Percentiles rank a stretch among this genome's conserved stretches.
These are phyloP conservation scores for Pleurotus ostreatus DNA, from an alignment of 768 basidiomycete species.

Conservation along the genomic window DNA sequence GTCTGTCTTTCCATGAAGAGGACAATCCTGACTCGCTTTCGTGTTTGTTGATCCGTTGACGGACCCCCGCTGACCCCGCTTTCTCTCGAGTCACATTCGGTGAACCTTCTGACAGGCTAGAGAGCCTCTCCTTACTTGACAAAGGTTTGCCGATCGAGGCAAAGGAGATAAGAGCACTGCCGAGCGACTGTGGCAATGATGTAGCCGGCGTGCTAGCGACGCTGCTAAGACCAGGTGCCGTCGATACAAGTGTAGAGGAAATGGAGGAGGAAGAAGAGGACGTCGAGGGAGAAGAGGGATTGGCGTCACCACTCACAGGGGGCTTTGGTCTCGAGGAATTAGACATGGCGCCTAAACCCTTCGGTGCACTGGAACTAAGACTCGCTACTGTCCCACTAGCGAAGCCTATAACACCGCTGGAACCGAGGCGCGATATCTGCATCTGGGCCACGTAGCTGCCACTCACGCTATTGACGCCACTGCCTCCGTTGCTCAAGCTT, in stretches of 20 bases:
- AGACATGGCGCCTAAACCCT: slow-evolving; percentile 34
- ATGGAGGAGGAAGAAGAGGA: slow-evolving; percentile 54
- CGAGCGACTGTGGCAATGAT: slow-evolving; percentile 23
- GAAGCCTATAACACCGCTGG: slow-evolving; percentile 18
- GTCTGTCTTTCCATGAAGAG: slow-evolving; percentile 33
- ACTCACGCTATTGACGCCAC: slow-evolving; percentile 33
- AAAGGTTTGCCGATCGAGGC: slow-evolving; percentile 25
- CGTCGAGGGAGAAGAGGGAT: slow-evolving; percentile 22
- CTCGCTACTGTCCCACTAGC: slow-evolving; percentile 27
- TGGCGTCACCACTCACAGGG: slow-evolving; percentile 2
- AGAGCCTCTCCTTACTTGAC: slow-evolving; percentile 10
- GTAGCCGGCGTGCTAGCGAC: slow-evolving; percentile 12
- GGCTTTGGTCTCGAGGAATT: slow-evolving; percentile 15
- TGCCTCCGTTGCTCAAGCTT: slow-evolving; percentile 22
- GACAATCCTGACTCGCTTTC: slow-evolving; percentile 28
- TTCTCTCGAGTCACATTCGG: background rate
- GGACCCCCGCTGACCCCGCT: background rate
- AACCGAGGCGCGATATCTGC: slow-evolving; percentile 30
- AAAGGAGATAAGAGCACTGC: slow-evolving; percentile 38
- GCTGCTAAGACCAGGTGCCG: slow-evolving; percentile 3
- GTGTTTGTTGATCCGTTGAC: slow-evolving; percentile 17
- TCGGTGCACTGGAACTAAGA: slow-evolving; percentile 37
- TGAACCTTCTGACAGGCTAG: background rate
- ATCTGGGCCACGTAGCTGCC: slow-evolving; percentile 40
- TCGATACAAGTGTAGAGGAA: slow-evolving; percentile 30